Conservation (phyloP, 257 asterid genomes). For the Parsonsia alboflavescens region DNA sequence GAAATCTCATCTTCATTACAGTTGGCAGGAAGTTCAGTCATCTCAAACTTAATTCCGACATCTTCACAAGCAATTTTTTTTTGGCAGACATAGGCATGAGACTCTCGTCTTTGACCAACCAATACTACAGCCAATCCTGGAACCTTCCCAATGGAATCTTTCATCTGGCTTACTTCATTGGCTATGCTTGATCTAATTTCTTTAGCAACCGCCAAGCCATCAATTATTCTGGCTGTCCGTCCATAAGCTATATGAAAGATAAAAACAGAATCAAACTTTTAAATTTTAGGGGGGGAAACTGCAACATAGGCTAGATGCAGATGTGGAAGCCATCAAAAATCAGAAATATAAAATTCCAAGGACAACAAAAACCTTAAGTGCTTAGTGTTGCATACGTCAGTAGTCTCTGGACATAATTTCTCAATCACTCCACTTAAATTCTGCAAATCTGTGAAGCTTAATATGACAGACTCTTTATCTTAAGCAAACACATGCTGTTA, state of each 20-base stretch:
- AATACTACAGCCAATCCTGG: conserved; percentile 83
- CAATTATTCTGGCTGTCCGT: conserved; percentile 44
- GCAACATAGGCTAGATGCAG: background rate
- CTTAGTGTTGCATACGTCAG: background rate
- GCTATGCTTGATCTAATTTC: conserved; percentile 65
- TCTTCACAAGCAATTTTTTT: conserved; percentile 72
- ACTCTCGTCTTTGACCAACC: conserved; percentile 78
- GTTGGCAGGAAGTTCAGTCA: conserved; percentile 55
- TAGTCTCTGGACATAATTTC: background rate
- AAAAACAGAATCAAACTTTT: conserved; percentile 5
- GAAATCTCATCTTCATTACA: conserved; percentile 60
- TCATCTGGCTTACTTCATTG: conserved; percentile 59
- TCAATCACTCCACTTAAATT: background rate
- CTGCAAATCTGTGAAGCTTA: background rate
- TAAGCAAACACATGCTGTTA: background rate
- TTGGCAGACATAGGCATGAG: conserved; percentile 69
- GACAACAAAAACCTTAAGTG: background rate
- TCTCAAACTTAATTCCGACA: conserved; percentile 59
- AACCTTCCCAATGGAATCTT: conserved; percentile 49
- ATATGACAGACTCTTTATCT: background rate
- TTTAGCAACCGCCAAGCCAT: conserved; percentile 61
- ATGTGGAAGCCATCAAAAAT: background rate
- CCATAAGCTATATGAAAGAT: conserved; percentile 32
- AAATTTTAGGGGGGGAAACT: background rate
- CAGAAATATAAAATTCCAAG: background rate